Percentiles rank a stretch among this genome's conserved stretches.
These are phyloP conservation scores for Echinochloa phyllopogon DNA, from an alignment of 176 grass and related monocot species.

Conservation along the genomic window DNA sequence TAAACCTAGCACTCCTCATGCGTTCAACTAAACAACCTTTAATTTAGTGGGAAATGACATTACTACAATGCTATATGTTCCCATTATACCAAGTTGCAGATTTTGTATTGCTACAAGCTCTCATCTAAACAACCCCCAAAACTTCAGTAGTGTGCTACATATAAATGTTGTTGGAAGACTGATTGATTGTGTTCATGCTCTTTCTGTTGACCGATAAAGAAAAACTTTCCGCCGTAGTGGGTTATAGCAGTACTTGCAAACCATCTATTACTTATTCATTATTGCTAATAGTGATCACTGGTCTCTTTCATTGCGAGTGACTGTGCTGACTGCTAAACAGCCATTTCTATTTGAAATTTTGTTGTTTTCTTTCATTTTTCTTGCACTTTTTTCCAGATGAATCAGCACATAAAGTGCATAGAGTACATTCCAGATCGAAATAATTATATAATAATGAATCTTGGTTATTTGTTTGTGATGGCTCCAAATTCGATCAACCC, in stretches of 20 bases:
- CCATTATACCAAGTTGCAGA: not conserved
- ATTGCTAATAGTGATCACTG: not conserved
- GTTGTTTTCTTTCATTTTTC: conserved; percentile 28
- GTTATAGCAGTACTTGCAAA: not conserved
- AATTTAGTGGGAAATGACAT: not conserved
- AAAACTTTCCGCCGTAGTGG: not conserved
- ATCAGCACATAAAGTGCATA: conserved; percentile 14
- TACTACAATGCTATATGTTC: not conserved
- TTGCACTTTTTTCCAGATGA: conserved; percentile 12
- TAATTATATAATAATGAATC: not conserved
- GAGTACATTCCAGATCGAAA: not conserved
- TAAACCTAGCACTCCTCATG: not conserved
- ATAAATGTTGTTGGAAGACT: conserved; percentile 9
- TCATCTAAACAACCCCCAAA: not conserved
- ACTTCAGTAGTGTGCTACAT: not conserved
- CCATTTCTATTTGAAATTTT: not conserved
- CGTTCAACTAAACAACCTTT: conserved; percentile 23
- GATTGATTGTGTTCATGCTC: not conserved
- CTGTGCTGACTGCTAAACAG: not conserved
- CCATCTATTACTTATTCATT: not conserved
- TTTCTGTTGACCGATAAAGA: not conserved
- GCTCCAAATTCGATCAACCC: not conserved
- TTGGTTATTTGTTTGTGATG: conserved; percentile 7
- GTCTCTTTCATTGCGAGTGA: not conserved
- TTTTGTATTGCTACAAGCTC: not conserved